These are phyloP conservation scores for Monosporozyma unispora DNA, from an alignment of 805 yeast genomes.

Conservation along the genomic window DNA sequence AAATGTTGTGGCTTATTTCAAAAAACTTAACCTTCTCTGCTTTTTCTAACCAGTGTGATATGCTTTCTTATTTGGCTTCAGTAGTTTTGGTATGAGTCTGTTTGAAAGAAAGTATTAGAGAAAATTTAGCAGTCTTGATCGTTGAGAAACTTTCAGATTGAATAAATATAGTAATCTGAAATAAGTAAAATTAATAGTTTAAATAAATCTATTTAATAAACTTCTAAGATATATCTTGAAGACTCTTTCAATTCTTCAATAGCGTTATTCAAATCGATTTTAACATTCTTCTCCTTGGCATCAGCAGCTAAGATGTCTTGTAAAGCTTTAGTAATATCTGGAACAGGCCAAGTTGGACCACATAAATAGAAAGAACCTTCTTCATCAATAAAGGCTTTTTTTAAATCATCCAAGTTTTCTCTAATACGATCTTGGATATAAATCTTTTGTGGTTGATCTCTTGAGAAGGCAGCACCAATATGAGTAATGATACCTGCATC, in stretches of 20 bases:
- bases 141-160: too few relatives aligned
- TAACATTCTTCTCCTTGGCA: conserved; percentile 56
- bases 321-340: conserved; percentile 85
- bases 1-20: too few relatives aligned
- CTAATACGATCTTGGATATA: conserved; percentile 92
- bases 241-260: conserved; percentile 91
- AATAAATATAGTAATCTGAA: too few relatives aligned
- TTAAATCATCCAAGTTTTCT: conserved; percentile 61
- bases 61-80: too few relatives aligned
- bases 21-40: too few relatives aligned
- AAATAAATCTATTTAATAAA: conserved; percentile 42
- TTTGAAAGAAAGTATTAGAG: too few relatives aligned
- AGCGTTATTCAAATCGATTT: conserved; percentile 63
- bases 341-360: conserved; percentile 99
- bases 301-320: conserved; percentile 70
- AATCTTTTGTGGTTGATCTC: conserved; percentile 92
- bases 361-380: conserved; percentile 90
- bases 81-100: too few relatives aligned
- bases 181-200: not conserved
- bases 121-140: too few relatives aligned
- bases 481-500: conserved; percentile 88
- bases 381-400: conserved; percentile 67
- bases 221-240: conserved; percentile 88
- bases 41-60: too few relatives aligned
- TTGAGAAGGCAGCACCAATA: conserved; percentile 95